Evolutionary conservation across 352 stramenopile genomes (phyloP), one percentile per base, ranked within the genome.

Genomic region (Thraustochytrium striatum): DNA sequence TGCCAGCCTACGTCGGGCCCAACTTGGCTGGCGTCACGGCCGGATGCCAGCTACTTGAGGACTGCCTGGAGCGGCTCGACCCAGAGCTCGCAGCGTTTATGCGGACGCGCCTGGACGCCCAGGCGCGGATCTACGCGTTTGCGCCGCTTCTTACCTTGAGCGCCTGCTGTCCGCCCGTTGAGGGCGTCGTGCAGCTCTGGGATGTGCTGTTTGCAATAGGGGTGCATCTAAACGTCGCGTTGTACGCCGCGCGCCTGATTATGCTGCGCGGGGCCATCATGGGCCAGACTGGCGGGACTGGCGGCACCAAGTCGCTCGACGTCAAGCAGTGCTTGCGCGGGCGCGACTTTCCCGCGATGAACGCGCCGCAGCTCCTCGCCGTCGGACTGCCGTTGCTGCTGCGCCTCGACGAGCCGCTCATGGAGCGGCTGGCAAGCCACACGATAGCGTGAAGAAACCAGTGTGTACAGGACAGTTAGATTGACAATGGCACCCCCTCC

Each of bases 141-240:
- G 89, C 90, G 8, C 85, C 94, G 19, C 91, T 94, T 32, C 83
- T 95, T 55, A 95, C 91, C 38, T 86, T 96, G 50, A 94, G 94
- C 84, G 91, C 91, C 7, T 95, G 91, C 61, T 90, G 93, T 0
- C 91, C 91, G 9, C 91, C 91, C 35, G 79, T 96, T 7, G 86
- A 92, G 61, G 89, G 95, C 72, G 85, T 95, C 1, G 79, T 96
- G 19, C 88, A 91, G 36, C 88, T 96, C 9, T 96, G 91, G 91
- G 91, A 96, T 84, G 88, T 94, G 72, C 82, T 96, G 11, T 94
- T 96, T 81, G 91, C 91, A 25, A 88, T 94, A 16, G 91, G 91
- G 0, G 88, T 96, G 7, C 91, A 96, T 84, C 93, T 96, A 72
- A 89, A 96, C 25, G 90, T 96, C 0, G 79, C 95, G 0, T 82